phyloP scores from a whole-genome alignment of 2,329 filamentous ascomycete species.

The Penicillium paneum region DNA sequence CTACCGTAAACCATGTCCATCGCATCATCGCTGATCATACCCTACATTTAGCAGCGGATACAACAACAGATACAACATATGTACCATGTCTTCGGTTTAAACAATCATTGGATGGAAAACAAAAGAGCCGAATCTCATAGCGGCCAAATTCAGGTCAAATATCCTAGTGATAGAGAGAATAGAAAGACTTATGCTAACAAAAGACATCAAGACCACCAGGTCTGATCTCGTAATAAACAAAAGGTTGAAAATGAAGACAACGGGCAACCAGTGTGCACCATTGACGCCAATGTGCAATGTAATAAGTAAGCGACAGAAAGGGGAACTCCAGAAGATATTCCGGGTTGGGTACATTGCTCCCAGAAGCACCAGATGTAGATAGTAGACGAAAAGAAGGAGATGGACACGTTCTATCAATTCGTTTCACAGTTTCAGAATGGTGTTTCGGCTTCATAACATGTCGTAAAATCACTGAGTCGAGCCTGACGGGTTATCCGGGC shows the following conservation, averaged over 20 bases:
- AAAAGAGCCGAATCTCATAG: conserved; percentile 16
- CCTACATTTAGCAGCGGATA: not conserved
- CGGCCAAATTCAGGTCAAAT: conserved; percentile 5
- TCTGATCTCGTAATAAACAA: conserved; percentile 10
- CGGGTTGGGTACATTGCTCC: conserved; percentile 8
- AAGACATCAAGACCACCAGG: conserved; percentile 12
- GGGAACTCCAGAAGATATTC: conserved; percentile 9
- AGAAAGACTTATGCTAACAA: conserved; percentile 10
- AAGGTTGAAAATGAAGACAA: conserved; percentile 6
- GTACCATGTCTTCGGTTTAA: not conserved
- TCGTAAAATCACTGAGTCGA: conserved; percentile 12
- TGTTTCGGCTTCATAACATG: not conserved
- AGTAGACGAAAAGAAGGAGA: conserved; percentile 14
- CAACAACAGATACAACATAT: not conserved
- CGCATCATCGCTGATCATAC: not conserved
- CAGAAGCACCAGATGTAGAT: conserved; percentile 9
- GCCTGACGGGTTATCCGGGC: not conserved
- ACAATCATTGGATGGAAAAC: not conserved
- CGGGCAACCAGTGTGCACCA: conserved; percentile 7
- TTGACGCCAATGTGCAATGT: conserved; percentile 23
- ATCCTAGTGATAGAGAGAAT: conserved; percentile 6
- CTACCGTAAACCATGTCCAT: not conserved
- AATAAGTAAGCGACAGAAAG: conserved; percentile 16
- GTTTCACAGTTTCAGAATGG: conserved; percentile 15
- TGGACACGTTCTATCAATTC: conserved; percentile 17